A percentile compares a stretch with the other conserved stretches of the same genome.
Conservation (phyloP, 441 rosid genomes). For the Aleurites moluccanus region DNA sequence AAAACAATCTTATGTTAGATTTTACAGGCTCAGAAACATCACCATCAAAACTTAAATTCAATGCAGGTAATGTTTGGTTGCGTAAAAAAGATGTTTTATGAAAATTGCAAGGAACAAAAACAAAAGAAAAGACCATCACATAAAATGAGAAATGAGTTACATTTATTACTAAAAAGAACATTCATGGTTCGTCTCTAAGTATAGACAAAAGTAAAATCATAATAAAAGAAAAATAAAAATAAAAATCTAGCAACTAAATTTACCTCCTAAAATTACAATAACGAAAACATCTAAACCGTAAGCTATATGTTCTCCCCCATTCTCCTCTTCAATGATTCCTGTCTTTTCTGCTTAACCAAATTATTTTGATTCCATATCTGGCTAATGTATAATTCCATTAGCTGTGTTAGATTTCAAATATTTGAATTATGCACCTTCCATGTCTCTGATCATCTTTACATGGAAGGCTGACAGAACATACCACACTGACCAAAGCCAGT, state of each 20-base stretch:
- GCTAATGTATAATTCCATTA: slow-evolving; percentile 38
- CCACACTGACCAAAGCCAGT: not conserved
- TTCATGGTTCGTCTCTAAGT: slow-evolving; percentile 29
- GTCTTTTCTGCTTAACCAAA: not conserved
- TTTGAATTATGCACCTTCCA: slow-evolving; percentile 19
- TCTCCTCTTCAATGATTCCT: slow-evolving; percentile 20
- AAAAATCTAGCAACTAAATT: slow-evolving; percentile 25
- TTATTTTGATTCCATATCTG: slow-evolving; percentile 9
- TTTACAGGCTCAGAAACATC: slow-evolving; percentile 26
- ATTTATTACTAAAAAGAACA: slow-evolving; percentile 29
- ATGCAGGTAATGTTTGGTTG: slow-evolving; percentile 6
- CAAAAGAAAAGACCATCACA: slow-evolving; percentile 11
- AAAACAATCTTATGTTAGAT: slow-evolving; percentile 25
- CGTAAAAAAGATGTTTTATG: not conserved
- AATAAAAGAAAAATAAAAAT: not conserved
- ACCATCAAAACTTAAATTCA: slow-evolving; percentile 24
- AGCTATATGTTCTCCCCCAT: slow-evolving; percentile 9
- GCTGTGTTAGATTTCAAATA: slow-evolving; percentile 37
- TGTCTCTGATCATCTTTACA: slow-evolving; percentile 31
- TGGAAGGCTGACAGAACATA: slow-evolving; percentile 10
- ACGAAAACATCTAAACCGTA: slow-evolving; percentile 18
- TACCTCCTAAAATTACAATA: slow-evolving; percentile 29
- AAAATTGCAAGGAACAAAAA: not conserved
- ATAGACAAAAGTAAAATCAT: slow-evolving; percentile 22
- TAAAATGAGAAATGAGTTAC: slow-evolving; percentile 22